These are phyloP conservation scores for Inga laurina DNA, from an alignment of 306 rosid species.

Conservation along the genomic window DNA sequence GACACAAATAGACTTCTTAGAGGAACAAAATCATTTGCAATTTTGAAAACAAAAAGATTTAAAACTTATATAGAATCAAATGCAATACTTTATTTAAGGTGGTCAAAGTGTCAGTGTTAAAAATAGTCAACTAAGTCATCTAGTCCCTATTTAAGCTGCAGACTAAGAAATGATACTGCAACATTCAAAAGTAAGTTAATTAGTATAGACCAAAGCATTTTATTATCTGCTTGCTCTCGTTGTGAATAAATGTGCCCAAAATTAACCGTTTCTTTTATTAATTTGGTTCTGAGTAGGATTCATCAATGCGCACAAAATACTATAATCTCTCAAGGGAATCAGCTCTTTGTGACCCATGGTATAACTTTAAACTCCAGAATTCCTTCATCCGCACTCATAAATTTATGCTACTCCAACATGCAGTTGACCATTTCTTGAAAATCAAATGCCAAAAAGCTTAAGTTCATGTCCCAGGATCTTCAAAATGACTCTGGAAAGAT, in stretches of 20 bases:
- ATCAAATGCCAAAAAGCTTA: not conserved
- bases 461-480: not conserved
- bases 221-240: not conserved
- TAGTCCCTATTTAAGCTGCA: not conserved
- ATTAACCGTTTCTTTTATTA: not conserved
- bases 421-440: not conserved
- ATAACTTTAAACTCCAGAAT: not conserved
- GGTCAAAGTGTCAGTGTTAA: not conserved
- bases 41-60: not conserved
- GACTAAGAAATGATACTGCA: not conserved
- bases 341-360: not conserved
- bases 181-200: not conserved
- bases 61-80: conserved; percentile 7
- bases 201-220: not conserved
- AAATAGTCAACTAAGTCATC: not conserved
- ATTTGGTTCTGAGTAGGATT: not conserved
- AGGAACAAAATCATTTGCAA: conserved; percentile 16
- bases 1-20: conserved; percentile 36
- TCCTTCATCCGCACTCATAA: not conserved
- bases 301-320: not conserved
- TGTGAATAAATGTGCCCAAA: not conserved
- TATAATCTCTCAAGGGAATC: not conserved
- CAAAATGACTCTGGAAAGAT: not conserved
- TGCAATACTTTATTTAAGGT: not conserved
- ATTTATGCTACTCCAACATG: not conserved